A percentile compares a stretch with the other conserved stretches of the same genome.
Evolutionary conservation across 805 yeast species (phyloP).

Genomic region (Brettanomyces sp.): DNA sequence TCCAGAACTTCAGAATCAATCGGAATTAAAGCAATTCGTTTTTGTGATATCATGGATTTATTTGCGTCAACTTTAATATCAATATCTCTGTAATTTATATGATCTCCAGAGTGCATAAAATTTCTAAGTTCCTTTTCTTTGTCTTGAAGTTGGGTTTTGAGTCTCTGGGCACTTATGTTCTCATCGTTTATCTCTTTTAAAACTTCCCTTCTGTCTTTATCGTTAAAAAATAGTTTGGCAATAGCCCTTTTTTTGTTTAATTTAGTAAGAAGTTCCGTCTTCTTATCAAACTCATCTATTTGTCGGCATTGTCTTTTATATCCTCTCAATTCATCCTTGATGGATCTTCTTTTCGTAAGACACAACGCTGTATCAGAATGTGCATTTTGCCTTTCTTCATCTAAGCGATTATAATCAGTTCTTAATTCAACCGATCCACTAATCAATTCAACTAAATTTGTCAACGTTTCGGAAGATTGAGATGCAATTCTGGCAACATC

Average conservation of each 20-base stretch:
- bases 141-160: constrained; percentile 8
- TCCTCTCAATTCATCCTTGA: constrained; percentile 66
- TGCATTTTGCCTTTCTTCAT: constrained; percentile 57
- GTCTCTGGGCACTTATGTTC: constrained; percentile 25
- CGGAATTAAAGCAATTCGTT: constrained; percentile 39
- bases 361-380: constrained; percentile 55
- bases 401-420: constrained; percentile 55
- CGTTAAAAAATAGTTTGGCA: constrained; percentile 58
- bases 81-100: constrained; percentile 32
- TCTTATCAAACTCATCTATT: constrained; percentile 55
- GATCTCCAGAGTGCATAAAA: constrained; percentile 33
- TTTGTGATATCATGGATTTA: constrained; percentile 17
- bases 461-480: constrained; percentile 69
- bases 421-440: constrained; percentile 70
- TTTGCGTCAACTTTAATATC: constrained; percentile 34
- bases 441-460: constrained; percentile 67
- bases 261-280: constrained; percentile 38
- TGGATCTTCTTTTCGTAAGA: constrained; percentile 58
- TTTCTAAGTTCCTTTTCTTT: constrained; percentile 22
- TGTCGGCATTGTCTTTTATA: constrained; percentile 70
- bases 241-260: constrained; percentile 43
- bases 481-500: constrained; percentile 92
- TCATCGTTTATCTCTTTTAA: constrained; percentile 24
- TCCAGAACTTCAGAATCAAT: constrained; percentile 47
- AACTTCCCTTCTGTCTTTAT: constrained; percentile 28